Percentiles rank a stretch among this genome's conserved stretches.
Conservation (phyloP, 73 alveolate species). For the Durusdinium trenchii region DNA sequence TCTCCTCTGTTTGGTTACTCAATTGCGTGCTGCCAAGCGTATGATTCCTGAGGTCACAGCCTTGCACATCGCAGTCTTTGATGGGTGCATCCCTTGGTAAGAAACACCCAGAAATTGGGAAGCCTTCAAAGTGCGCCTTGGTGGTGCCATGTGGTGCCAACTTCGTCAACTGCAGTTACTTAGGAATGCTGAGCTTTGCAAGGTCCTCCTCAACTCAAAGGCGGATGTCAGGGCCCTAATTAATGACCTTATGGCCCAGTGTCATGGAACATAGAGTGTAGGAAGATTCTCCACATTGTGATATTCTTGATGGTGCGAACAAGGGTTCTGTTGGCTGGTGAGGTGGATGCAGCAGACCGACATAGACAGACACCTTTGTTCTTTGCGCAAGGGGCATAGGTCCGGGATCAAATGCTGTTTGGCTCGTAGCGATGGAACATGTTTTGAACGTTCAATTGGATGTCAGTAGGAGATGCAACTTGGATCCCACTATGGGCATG, state of each 20-base stretch:
- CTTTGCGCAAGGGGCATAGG: slow-evolving; percentile 42
- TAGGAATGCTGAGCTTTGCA: slow-evolving; percentile 86
- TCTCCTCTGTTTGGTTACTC: too few species aligned
- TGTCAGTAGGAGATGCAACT: too few species aligned
- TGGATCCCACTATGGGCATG: too few species aligned
- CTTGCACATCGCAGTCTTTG: slow-evolving; percentile 80
- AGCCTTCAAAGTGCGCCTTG: neutral
- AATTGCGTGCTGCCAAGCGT: neutral
- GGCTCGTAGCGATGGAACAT: neutral
- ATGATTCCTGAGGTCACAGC: slow-evolving; percentile 36
- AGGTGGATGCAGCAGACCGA: slow-evolving; percentile 87
- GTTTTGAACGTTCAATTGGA: too few species aligned
- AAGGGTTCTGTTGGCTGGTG: neutral
- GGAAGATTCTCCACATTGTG: neutral
- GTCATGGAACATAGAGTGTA: neutral
- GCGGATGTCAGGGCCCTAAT: slow-evolving; percentile 44
- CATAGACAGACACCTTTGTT: slow-evolving; percentile 86
- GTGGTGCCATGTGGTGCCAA: neutral
- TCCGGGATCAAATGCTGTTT: neutral
- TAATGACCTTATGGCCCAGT: neutral
- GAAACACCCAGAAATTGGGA: neutral
- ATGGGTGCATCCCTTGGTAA: slow-evolving; percentile 39
- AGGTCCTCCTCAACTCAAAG: slow-evolving; percentile 56
- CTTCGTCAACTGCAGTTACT: neutral
- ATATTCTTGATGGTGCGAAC: neutral